phyloP scores from a whole-genome alignment of 1,139 yeast species.

The Debaryomycetaceae sp. region DNA sequence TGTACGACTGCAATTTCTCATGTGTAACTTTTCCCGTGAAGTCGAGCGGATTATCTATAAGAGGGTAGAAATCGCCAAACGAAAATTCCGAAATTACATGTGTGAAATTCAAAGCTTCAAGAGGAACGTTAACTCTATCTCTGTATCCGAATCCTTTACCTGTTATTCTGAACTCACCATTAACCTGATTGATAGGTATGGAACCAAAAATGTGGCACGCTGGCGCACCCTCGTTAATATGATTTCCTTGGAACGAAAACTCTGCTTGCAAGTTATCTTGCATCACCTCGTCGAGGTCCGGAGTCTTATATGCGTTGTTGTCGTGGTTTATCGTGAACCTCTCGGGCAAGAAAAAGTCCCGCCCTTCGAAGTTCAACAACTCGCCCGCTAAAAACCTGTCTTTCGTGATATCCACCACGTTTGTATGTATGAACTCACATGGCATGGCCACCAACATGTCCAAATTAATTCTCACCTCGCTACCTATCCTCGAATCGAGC shows the following conservation, averaged over 20 bases:
- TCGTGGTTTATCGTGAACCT: constrained; percentile 41
- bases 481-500: constrained; percentile 63
- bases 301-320: constrained; percentile 51
- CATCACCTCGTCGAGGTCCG: constrained; percentile 63
- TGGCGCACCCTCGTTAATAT: constrained; percentile 51
- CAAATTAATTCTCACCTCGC: constrained; percentile 64
- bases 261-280: constrained; percentile 64
- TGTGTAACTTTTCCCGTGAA: constrained; percentile 57
- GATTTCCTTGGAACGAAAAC: constrained; percentile 42
- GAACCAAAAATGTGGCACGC: constrained; percentile 90
- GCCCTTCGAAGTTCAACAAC: constrained; percentile 63
- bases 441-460: constrained; percentile 85
- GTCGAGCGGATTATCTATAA: constrained; percentile 82
- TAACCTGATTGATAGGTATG: constrained; percentile 80
- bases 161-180: constrained; percentile 82
- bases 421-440: constrained; percentile 71
- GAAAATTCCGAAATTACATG: constrained; percentile 86
- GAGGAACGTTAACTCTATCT: constrained; percentile 42
- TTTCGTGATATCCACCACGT: constrained; percentile 71
- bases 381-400: constrained; percentile 81
- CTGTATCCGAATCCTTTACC: constrained; percentile 67
- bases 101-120: constrained; percentile 64
- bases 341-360: constrained; percentile 51
- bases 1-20: constrained; percentile 44
- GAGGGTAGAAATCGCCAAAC: constrained; percentile 88